Evolutionary conservation across 2,329 filamentous ascomycete genomes (phyloP), one percentile per base, ranked within the genome.

Genomic region (Pestalotiopsis sp.): DNA sequence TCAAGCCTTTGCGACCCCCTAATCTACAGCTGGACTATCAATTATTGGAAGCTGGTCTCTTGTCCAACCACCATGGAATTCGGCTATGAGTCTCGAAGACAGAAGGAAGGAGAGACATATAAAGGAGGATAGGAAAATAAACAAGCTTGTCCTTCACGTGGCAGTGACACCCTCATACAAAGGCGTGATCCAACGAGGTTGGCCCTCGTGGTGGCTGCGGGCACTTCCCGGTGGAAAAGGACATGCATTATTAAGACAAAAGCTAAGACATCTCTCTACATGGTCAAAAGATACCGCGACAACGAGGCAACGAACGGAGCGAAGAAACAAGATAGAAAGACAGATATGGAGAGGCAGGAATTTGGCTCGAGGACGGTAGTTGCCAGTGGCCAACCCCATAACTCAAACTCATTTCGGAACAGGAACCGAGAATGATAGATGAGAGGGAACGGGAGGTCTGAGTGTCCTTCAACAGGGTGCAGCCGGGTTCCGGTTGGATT

Each of bases 231-330:
- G 61, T 57, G 64, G 57, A 66, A 13, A 62, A 52, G 45, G 20
- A 52, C 45, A 52, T 17, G 17, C 61, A 49, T 31, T 23, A 68
- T 65, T 73, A 70, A 76, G 75, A 76, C 72, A 76, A 65, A 41
- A 66, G 57, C 68, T 74, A 69, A 75, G 72, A 74, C 72, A 73
- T 72, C 70, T 52, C 45, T 52, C 45, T 52, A 52, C n/a, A 52
- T 52, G 17, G 17, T 20, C 45, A 52, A 52, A 52, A 20, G 45
- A n/a, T 20, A 20, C 45, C 20, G 45, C 20, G 45, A 20, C 45
- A n/a, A 23, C 45, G 20, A 20, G 45, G 45, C 14, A 52, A 52
- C 45, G 14, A n/a, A 52, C 7, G 17, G 23, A 20, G 20, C 14
- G 20, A 52, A 7, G 17, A 52, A 20, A 23, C 14, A 52, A 52